Evolutionary conservation across 768 basidiomycete species (phyloP).

Genomic region (Agaricus sinodeliciosus): DNA sequence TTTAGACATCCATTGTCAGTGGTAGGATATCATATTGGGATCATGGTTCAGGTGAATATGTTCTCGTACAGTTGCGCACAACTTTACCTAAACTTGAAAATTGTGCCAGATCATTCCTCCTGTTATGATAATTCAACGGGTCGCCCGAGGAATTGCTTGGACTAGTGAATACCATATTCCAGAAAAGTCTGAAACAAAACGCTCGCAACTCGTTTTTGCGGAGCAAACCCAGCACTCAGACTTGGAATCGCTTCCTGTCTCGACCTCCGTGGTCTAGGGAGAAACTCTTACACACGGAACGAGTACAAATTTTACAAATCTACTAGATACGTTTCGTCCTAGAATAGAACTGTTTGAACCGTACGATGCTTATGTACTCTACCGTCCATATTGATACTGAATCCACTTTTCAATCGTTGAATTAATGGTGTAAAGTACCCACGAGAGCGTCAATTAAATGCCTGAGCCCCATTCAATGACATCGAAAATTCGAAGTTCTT

Average conservation of each 20-base stretch:
- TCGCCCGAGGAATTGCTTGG: background rate
- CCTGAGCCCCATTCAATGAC: too few species aligned
- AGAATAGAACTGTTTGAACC: too few species aligned
- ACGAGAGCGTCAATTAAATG: too few species aligned
- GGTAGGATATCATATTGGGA: background rate
- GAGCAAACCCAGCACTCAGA: background rate
- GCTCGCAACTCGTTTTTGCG: background rate
- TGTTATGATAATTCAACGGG: background rate
- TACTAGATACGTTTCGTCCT: too few species aligned
- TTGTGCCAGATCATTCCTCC: background rate
- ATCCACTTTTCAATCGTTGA: too few species aligned
- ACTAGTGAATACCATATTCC: background rate
- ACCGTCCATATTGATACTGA: too few species aligned
- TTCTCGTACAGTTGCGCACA: background rate
- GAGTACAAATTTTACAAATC: too few species aligned
- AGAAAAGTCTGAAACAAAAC: background rate
- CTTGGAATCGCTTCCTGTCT: background rate
- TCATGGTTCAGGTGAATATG: background rate
- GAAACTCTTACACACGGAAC: too few species aligned
- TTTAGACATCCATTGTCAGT: background rate
- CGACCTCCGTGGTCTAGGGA: background rate
- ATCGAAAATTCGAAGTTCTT: too few species aligned
- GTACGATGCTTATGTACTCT: too few species aligned
- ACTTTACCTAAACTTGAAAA: background rate
- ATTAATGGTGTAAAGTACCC: too few species aligned